Conservation (phyloP, 306 rosid genomes). For the Prunus davidiana region DNA sequence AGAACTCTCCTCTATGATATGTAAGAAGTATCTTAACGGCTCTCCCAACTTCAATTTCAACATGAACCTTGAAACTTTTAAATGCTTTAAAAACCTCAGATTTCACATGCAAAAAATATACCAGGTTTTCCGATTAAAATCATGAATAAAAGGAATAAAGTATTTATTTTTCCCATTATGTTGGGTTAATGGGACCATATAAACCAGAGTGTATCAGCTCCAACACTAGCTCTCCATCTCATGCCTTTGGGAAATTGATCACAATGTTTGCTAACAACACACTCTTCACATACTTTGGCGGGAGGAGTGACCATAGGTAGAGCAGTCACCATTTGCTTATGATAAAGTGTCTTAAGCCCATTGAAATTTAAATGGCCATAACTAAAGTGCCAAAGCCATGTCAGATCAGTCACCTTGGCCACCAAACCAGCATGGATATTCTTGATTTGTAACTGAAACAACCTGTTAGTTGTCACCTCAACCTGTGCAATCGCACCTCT, state of each 20-base stretch:
- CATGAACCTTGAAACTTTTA: too few relatives aligned
- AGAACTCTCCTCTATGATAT: not conserved
- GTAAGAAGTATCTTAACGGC: not conserved
- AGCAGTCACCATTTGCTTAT: not conserved
- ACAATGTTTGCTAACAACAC: not conserved
- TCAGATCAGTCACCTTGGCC: too few relatives aligned
- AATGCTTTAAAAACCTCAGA: too few relatives aligned
- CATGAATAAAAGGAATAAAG: not conserved
- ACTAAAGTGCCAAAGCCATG: conserved; percentile 1
- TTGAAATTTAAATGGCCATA: not conserved
- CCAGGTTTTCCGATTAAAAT: not conserved
- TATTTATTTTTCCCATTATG: not conserved
- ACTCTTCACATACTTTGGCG: not conserved
- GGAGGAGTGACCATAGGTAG: not conserved
- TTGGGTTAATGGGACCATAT: not conserved
- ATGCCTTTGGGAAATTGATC: not conserved
- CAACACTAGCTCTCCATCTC: not conserved
- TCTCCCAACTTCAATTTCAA: not conserved
- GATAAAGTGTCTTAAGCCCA: not conserved
- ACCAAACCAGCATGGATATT: not conserved
- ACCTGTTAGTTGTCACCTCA: not conserved
- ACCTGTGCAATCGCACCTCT: not conserved
- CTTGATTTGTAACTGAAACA: not conserved
- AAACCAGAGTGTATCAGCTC: not conserved
- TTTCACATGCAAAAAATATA: not conserved